A percentile compares a stretch with the other conserved stretches of the same genome.
These are phyloP conservation scores for Crotalaria pallida DNA, from an alignment of 306 rosid species.

Conservation along the genomic window DNA sequence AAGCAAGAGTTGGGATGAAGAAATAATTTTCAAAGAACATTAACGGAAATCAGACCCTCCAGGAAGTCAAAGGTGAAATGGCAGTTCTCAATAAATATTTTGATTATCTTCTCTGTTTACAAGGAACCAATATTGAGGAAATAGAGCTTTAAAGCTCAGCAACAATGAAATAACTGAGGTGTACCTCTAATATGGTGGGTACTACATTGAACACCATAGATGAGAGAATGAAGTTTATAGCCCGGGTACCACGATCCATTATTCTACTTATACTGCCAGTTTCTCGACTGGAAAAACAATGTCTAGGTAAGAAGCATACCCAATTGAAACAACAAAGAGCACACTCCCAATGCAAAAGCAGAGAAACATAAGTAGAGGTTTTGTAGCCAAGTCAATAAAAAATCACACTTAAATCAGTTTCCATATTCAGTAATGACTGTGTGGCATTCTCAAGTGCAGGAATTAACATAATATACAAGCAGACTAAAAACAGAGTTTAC, in stretches of 20 bases:
- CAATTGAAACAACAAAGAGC: neutral
- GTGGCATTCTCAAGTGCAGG: neutral
- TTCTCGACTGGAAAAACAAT: conserved; percentile 68
- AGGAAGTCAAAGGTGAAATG: neutral
- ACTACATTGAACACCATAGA: conserved; percentile 94
- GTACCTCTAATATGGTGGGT: conserved; percentile 95
- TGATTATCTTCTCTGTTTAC: neutral
- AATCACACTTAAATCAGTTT: neutral
- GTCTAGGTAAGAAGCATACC: conserved; percentile 13
- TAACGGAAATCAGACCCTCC: neutral
- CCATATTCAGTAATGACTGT: neutral
- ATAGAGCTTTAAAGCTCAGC: conserved; percentile 14
- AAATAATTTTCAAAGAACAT: conserved; percentile 14
- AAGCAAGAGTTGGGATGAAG: conserved; percentile 31
- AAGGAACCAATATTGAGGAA: neutral
- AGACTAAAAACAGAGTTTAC: neutral
- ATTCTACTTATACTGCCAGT: conserved; percentile 93
- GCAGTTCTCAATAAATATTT: conserved; percentile 1
- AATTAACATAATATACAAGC: neutral
- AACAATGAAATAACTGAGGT: conserved; percentile 21
- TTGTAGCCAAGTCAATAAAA: neutral
- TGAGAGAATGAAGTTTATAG: conserved; percentile 89
- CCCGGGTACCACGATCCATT: conserved; percentile 98
- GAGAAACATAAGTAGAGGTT: neutral
- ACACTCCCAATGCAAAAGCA: neutral